A percentile compares a stretch with the other conserved stretches of the same genome.
Conservation (phyloP, 306 rosid species). For the Trifolium repens region DNA sequence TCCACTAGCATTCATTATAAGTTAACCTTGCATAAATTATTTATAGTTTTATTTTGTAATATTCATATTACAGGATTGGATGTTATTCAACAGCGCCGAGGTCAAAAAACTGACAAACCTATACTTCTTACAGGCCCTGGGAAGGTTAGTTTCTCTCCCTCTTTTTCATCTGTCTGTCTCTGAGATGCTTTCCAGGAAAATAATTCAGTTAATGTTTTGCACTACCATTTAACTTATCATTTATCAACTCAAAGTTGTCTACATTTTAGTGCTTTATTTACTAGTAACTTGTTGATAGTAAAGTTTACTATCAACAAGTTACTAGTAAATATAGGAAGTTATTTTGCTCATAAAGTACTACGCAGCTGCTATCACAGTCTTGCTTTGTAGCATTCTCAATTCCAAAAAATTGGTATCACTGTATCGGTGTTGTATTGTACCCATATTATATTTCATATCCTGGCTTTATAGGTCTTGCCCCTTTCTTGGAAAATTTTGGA, state of each 20-base stretch:
- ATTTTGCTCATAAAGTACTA: constrained; percentile 9
- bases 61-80: constrained; percentile 62
- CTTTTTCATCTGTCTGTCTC: constrained; percentile 8
- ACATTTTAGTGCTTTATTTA: background rate
- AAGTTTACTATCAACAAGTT: constrained; percentile 6
- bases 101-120: constrained; percentile 79
- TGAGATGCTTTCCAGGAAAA: constrained; percentile 38
- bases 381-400: background rate
- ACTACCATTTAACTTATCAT: constrained; percentile 14
- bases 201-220: constrained; percentile 2
- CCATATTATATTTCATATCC: background rate
- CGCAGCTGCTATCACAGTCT: constrained; percentile 3
- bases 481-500: constrained; percentile 17
- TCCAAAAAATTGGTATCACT: background rate
- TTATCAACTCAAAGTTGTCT: constrained; percentile 20
- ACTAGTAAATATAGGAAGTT: background rate
- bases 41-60: constrained; percentile 14
- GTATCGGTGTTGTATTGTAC: background rate
- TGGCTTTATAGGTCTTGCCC: background rate
- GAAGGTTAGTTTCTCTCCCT: constrained; percentile 57
- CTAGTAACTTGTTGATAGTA: too few species aligned
- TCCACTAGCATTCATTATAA: background rate
- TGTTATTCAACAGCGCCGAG: constrained; percentile 86
- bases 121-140: constrained; percentile 90
- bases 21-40: constrained; percentile 11